Evolutionary conservation across 768 basidiomycete species (phyloP), one percentile per base, ranked within the genome.

Genomic region (Phlebiopsis flavidoalba): DNA sequence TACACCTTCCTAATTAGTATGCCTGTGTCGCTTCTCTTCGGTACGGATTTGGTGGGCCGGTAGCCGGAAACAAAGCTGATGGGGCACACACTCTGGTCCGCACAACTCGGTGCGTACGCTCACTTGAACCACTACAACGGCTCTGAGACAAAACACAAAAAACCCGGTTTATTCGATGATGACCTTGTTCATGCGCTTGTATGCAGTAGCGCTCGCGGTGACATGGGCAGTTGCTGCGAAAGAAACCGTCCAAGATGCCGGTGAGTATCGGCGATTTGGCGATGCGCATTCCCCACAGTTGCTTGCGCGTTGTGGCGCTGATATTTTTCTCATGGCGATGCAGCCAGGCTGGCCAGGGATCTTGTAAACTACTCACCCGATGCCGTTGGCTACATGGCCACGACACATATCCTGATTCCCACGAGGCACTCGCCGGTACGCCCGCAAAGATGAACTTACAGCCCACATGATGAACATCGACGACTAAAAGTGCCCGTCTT

Each of bases 161-260:
- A 2, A 12, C 11, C 3, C 19, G 24, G 10, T 43, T 43, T 49
- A 49, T 19, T 49, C 48, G 11, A 19, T 19, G 19, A 19, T 15
- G 19, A 17, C 24, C 19, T 21, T 21, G 14, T 26, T 49, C 6
- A 21, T 19, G 48, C n/a, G 11, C 24, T 17, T 49, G 48, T 15
- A 19, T 59, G 47, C 24, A 26, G 24, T 50, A 14, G 15, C 53
- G 40, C 40, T 43, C 3, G 40, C 40, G 10, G 40, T 17, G 40
- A 43, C 31, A 53, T 46, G 15, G 14, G 48, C 17, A 2, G 58
- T 49, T 35, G 53, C 40, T 7, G 57, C 58, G 6, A 56, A 60
- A 26, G 81, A 82, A 67, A 80, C 79, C 1, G 77, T 81, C 1
- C 63, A 79, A 40, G 80, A 82, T 68, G 80, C 80, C 70, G 81